Base-by-base conservation (phyloP, 192 early-diverging fungal genomes). In the Linnemannia hyalina region DNA sequence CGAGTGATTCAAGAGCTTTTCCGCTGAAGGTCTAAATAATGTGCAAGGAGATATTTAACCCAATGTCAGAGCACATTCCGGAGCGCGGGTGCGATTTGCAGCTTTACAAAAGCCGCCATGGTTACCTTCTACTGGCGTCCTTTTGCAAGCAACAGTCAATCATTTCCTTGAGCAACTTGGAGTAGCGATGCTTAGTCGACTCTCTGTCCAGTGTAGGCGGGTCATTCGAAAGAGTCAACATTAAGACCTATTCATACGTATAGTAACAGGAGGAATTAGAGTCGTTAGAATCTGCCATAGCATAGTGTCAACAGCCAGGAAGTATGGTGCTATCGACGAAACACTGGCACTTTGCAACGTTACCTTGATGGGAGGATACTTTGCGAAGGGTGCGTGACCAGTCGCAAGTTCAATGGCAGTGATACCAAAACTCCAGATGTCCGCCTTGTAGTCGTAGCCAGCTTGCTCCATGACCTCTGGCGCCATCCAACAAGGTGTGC, bases 381-480 rank as follows among this genome's bases (percentile, higher is more conserved):
- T 97, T 20, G 97, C 96, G 83, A 96, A 96, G 10, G 97, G 97
- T 11, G 97, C 97, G 83, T 96, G 95, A 11, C 97, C 97, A 29
- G 95, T 96, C 6, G 97, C 95, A 18, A 97, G 82, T 81, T 97
- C 97, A 57, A 97, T 84, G 7, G 95, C 92, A 9, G 97, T 97
- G 49, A 97, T 97, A 49, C 97, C 97, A 89, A 97, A 97, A 78
- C 93, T 94, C 97, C 97, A 97, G 70, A 97, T 96, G 81, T 97
- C 97, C 4, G 97, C 97, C 82, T 96, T 96, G 81, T 93, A 96
- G 81, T 97, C 94, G 88, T 97, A 97, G 3, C 94, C 95, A 16
- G 92, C 91, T 81, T 97, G 97, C 76, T 97, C 95, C 97, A 97
- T 97, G n/a, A 97, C 96, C 82, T 97, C 92, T 9, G 96, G 93